These are phyloP conservation scores for Arthrinium phaeospermum DNA, from an alignment of 2,329 filamentous ascomycete genomes.

Conservation along the genomic window DNA sequence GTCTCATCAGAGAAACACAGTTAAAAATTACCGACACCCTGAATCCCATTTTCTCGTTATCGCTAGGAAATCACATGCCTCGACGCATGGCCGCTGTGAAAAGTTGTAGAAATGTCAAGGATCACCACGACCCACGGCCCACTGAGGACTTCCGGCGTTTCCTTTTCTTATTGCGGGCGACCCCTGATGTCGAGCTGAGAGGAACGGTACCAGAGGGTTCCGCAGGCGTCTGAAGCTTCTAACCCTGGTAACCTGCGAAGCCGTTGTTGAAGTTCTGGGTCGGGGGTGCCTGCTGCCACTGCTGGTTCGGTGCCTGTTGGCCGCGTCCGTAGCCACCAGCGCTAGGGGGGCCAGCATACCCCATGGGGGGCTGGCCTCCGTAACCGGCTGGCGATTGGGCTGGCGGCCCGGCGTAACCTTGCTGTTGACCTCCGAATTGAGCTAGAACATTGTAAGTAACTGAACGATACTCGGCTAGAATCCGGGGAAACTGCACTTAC, in stretches of 20 bases:
- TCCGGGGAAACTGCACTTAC: conserved; percentile 52
- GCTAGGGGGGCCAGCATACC: conserved; percentile 74
- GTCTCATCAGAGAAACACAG: neutral
- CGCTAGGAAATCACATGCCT: conserved; percentile 13
- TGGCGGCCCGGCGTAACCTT: conserved; percentile 67
- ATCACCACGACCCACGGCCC: conserved; percentile 11
- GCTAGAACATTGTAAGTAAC: conserved; percentile 48
- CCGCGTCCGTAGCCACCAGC: conserved; percentile 76
- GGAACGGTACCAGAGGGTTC: conserved; percentile 29
- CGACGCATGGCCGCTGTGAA: neutral
- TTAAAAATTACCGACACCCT: conserved; percentile 13
- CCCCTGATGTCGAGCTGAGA: neutral
- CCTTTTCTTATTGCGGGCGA: neutral
- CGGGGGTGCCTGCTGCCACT: conserved; percentile 55
- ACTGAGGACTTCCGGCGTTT: neutral
- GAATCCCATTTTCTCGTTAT: conserved; percentile 12
- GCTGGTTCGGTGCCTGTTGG: conserved; percentile 61
- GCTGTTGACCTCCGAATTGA: conserved; percentile 69
- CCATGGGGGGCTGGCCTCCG: conserved; percentile 68
- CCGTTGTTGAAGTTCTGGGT: conserved; percentile 67
- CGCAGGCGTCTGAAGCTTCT: conserved; percentile 29
- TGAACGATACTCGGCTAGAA: conserved; percentile 32
- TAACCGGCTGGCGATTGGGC: conserved; percentile 67
- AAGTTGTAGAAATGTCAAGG: neutral
- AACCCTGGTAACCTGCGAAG: conserved; percentile 69